These are phyloP conservation scores for Ulmus americana DNA, from an alignment of 331 rosid species.

Conservation along the genomic window DNA sequence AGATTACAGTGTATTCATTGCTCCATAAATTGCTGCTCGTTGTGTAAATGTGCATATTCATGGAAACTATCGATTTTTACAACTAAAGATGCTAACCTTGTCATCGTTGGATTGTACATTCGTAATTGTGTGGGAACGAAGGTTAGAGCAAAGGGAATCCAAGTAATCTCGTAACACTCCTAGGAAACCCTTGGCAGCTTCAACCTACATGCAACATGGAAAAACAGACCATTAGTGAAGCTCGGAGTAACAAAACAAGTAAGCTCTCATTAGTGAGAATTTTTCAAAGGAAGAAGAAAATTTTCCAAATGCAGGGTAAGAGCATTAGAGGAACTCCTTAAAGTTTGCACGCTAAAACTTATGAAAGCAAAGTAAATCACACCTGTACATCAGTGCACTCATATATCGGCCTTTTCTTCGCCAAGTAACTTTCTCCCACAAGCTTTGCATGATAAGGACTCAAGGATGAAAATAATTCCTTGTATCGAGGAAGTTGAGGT, in stretches of 20 bases:
- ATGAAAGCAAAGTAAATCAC: constrained; percentile 18
- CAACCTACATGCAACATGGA: constrained; percentile 40
- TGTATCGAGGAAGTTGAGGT: constrained; percentile 77
- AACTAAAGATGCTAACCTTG: constrained; percentile 46
- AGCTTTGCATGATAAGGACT: constrained; percentile 80
- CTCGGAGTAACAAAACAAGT: neutral
- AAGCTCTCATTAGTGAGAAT: no score
- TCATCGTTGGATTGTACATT: constrained; percentile 93
- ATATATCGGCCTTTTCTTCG: constrained; percentile 72
- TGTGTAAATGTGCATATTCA: neutral
- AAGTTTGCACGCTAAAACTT: no score
- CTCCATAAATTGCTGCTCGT: neutral
- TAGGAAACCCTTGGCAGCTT: constrained; percentile 84
- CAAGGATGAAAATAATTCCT: constrained; percentile 59
- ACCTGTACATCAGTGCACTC: constrained; percentile 96
- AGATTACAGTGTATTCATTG: neutral
- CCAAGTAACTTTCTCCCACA: constrained; percentile 93
- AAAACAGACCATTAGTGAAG: neutral
- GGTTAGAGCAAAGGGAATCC: constrained; percentile 87
- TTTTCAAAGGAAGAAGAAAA: no score
- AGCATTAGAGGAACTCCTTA: no score
- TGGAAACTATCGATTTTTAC: neutral
- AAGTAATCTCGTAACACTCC: constrained; percentile 65
- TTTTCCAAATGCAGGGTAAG: neutral
- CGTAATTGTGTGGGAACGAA: constrained; percentile 96